phyloP scores from a whole-genome alignment of 768 basidiomycete genomes.

The Artomyces pyxidatus region DNA sequence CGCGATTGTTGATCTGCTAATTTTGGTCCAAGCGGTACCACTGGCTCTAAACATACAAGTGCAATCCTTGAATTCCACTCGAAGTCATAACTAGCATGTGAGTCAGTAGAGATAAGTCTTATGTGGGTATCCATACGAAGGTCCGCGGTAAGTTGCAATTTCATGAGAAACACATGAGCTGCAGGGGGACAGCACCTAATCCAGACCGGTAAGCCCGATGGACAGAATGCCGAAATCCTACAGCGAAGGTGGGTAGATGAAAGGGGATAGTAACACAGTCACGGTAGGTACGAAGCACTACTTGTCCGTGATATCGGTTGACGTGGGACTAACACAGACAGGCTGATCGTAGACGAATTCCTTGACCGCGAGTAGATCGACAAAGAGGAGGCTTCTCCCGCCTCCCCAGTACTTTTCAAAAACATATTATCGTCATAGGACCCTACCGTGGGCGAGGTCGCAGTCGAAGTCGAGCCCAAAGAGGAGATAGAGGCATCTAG shows the following conservation, averaged over 20 bases:
- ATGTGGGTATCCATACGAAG: too few relatives aligned
- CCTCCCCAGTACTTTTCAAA: constrained; percentile 5
- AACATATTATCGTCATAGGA: constrained; percentile 9
- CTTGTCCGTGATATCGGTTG: constrained; percentile 30
- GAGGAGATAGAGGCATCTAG: constrained; percentile 1
- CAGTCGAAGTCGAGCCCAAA: constrained; percentile 4
- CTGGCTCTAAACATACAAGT: too few relatives aligned
- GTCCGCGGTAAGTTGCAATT: too few relatives aligned
- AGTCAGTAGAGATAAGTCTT: neutral
- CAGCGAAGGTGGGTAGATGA: neutral
- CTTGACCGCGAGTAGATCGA: constrained; percentile 51
- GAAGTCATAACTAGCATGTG: neutral
- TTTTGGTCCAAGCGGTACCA: too few relatives aligned
- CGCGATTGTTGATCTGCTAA: too few relatives aligned
- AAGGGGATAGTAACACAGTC: neutral
- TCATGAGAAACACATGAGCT: neutral
- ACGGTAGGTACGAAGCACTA: constrained; percentile 18
- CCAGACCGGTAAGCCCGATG: too few relatives aligned
- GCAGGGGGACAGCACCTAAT: too few relatives aligned
- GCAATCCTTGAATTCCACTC: too few relatives aligned
- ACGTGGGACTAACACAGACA: constrained; percentile 46
- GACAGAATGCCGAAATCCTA: neutral
- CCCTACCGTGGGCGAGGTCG: constrained; percentile 12
- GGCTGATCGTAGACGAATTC: constrained; percentile 58
- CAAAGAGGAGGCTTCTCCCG: constrained; percentile 11